phyloP scores from a whole-genome alignment of 768 basidiomycete genomes.

The Leccinum disarticulatum region DNA sequence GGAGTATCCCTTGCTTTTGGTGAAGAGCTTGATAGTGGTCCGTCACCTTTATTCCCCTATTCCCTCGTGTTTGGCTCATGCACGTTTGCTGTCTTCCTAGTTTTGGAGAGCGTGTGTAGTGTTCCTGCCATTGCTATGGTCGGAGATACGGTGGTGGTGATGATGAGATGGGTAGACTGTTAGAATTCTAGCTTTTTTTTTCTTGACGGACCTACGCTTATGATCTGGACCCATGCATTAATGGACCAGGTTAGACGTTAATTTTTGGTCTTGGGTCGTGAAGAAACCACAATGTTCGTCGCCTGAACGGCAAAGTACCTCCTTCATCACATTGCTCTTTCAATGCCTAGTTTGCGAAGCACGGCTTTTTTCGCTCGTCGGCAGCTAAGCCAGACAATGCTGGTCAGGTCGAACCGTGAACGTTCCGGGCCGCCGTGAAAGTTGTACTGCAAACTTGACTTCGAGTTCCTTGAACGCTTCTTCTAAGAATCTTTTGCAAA shows the following conservation, averaged over 20 bases:
- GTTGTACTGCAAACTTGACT: too few species aligned
- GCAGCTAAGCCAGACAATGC: too few species aligned
- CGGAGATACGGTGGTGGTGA: constrained; percentile 77
- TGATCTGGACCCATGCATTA: constrained; percentile 1
- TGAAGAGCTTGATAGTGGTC: constrained; percentile 70
- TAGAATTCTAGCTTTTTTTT: background rate
- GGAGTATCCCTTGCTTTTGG: constrained; percentile 66
- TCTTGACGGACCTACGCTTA: constrained; percentile 10
- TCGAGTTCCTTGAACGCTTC: too few species aligned
- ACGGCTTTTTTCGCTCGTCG: too few species aligned
- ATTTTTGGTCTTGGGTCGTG: too few species aligned
- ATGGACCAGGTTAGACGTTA: too few species aligned
- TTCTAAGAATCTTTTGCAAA: too few species aligned
- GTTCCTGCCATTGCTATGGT: constrained; percentile 84
- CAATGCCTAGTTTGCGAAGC: too few species aligned
- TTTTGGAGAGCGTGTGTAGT: constrained; percentile 93
- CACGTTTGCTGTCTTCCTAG: constrained; percentile 37
- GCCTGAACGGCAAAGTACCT: background rate
- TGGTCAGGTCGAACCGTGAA: too few species aligned
- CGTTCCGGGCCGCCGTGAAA: too few species aligned
- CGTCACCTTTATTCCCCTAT: constrained; percentile 31
- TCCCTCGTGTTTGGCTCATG: background rate
- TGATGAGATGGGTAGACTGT: background rate
- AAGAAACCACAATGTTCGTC: too few species aligned
- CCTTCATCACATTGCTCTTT: too few species aligned